Conservation (phyloP, 352 stramenopile species). For the Globisporangium perplexum region DNA sequence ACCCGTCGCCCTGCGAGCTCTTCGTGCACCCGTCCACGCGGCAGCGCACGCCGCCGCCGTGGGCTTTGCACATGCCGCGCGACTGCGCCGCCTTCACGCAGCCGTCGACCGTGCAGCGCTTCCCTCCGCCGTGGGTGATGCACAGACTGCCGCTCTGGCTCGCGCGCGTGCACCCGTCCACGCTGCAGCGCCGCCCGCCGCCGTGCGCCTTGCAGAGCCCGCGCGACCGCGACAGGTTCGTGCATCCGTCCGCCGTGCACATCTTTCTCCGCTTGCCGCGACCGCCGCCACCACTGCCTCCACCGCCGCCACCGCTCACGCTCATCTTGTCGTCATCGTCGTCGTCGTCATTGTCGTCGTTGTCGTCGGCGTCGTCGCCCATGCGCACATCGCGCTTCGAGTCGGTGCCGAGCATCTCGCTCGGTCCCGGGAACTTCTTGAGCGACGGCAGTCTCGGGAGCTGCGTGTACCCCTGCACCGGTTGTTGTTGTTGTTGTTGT, state of each 20-base stretch:
- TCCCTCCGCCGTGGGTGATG: slow-evolving; percentile 79
- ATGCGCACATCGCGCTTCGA: slow-evolving; percentile 11
- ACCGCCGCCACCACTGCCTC: slow-evolving; percentile 14
- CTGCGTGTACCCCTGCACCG: neutral
- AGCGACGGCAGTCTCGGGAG: neutral
- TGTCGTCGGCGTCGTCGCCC: slow-evolving; percentile 3
- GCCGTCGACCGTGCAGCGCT: slow-evolving; percentile 76
- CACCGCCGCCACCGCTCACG: slow-evolving; percentile 15
- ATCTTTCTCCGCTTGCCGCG: slow-evolving; percentile 79
- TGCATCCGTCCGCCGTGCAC: slow-evolving; percentile 69
- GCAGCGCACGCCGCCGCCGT: slow-evolving; percentile 76
- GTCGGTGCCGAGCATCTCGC: slow-evolving; percentile 6
- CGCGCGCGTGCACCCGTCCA: slow-evolving; percentile 70
- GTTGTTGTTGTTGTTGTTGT: slow-evolving; percentile 1
- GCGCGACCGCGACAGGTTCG: slow-evolving; percentile 70
- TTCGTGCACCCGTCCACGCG: slow-evolving; percentile 78
- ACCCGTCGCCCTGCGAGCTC: slow-evolving; percentile 80
- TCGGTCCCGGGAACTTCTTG: slow-evolving; percentile 13
- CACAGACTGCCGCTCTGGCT: slow-evolving; percentile 79
- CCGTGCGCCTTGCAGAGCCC: slow-evolving; percentile 78
- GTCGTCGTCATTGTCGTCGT: slow-evolving; percentile 13
- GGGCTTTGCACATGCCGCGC: slow-evolving; percentile 81
- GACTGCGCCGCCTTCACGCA: slow-evolving; percentile 77
- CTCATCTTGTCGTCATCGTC: slow-evolving; percentile 20
- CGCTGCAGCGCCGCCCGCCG: slow-evolving; percentile 65